Evolutionary conservation across 306 rosid species (phyloP).

Genomic region (Casuarina cunninghamiana): DNA sequence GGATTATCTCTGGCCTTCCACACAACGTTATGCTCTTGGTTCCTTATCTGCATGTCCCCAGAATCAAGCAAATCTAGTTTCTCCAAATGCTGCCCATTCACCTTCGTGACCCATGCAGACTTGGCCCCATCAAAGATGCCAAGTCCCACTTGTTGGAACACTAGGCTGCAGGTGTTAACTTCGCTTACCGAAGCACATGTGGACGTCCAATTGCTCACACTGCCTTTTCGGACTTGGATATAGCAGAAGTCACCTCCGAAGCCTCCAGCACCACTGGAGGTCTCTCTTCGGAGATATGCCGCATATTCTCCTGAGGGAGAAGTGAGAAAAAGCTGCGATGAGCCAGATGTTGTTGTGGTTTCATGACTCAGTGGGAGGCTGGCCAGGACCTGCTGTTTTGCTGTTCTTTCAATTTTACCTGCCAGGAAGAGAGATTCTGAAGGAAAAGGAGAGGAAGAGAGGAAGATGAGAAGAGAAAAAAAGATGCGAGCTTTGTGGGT

Average conservation of each 20-base stretch:
- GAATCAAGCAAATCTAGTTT: neutral
- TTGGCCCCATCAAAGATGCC: neutral
- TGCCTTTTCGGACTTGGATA: neutral
- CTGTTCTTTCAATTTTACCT: neutral
- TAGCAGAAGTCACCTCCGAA: neutral
- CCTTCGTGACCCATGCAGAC: neutral
- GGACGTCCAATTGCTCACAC: neutral
- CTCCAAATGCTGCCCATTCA: neutral
- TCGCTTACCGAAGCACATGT: neutral
- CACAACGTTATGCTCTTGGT: neutral
- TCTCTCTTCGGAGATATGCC: neutral
- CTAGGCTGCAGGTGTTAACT: neutral
- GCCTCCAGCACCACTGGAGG: neutral
- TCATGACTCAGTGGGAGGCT: neutral
- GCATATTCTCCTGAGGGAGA: neutral
- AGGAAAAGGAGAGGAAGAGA: constrained; percentile 3
- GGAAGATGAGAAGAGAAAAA: neutral
- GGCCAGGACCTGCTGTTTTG: neutral
- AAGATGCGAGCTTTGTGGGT: neutral
- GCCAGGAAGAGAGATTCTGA: neutral
- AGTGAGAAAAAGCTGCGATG: neutral
- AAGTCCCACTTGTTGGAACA: neutral
- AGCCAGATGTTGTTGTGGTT: neutral
- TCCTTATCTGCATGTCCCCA: neutral
- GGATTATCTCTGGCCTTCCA: neutral